Evolutionary conservation across 2,329 filamentous ascomycete species (phyloP).

Genomic region (Diaporthe vaccinii): DNA sequence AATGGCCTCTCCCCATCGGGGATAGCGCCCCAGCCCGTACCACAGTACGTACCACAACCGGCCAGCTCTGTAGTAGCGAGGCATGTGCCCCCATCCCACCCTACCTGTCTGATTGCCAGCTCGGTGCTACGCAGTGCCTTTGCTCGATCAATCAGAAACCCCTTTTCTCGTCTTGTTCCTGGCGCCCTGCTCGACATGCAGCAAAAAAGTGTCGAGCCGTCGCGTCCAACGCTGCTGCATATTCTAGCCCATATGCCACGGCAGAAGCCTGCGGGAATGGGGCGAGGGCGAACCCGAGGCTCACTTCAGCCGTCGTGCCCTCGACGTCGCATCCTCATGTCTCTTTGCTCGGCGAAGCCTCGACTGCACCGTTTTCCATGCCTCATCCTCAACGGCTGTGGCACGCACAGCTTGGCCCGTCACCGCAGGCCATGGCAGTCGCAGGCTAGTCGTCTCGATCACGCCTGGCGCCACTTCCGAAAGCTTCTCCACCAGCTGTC

Average conservation of each 20-base stretch:
- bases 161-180: slow-evolving; percentile 24
- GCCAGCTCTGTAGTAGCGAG: slow-evolving; percentile 4
- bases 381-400: not conserved
- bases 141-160: slow-evolving; percentile 30
- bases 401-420: not conserved
- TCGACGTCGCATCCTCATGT: slow-evolving; percentile 23
- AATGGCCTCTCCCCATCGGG: not conserved
- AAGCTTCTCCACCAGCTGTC: slow-evolving; percentile 24
- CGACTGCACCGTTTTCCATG: not conserved
- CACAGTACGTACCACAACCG: slow-evolving; percentile 9
- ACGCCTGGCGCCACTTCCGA: slow-evolving; percentile 24
- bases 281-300: slow-evolving; percentile 11
- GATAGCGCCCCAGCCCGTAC: slow-evolving; percentile 1
- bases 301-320: slow-evolving; percentile 17
- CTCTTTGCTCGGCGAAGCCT: not conserved
- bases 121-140: slow-evolving; percentile 23
- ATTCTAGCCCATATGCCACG: slow-evolving; percentile 27
- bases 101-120: slow-evolving; percentile 23
- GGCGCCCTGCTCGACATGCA: slow-evolving; percentile 25
- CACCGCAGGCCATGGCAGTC: slow-evolving; percentile 5
- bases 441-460: slow-evolving; percentile 5
- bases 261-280: slow-evolving; percentile 5
- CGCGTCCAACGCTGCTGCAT: slow-evolving; percentile 18
- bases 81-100: slow-evolving; percentile 26
- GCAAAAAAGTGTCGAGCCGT: slow-evolving; percentile 4